Evolutionary conservation across 1,284 basidiomycete genomes (phyloP).

Genomic region (Marasmius tenuissimus): DNA sequence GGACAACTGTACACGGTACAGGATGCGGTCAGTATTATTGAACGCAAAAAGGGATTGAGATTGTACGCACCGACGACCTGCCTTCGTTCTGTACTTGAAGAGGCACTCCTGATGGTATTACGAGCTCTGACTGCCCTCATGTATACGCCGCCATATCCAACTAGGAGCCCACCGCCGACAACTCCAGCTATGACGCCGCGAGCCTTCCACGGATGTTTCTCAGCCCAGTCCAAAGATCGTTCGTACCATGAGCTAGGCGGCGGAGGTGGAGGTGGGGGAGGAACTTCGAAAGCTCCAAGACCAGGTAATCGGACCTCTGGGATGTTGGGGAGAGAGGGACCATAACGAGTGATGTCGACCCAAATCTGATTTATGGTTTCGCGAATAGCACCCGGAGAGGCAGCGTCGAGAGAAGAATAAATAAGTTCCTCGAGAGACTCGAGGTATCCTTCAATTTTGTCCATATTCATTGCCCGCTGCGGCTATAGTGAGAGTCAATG

Average conservation of each 20-base stretch:
- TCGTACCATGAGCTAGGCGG: constrained; percentile 47
- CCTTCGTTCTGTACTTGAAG: constrained; percentile 44
- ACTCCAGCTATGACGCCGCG: constrained; percentile 52
- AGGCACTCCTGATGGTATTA: constrained; percentile 28
- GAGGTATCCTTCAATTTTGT: constrained; percentile 72
- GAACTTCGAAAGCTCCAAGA: constrained; percentile 71
- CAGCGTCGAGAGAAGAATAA: constrained; percentile 55
- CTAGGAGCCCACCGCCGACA: constrained; percentile 59
- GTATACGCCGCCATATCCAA: constrained; percentile 48
- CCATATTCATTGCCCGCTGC: constrained; percentile 38
- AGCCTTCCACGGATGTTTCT: constrained; percentile 58
- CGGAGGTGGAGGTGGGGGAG: constrained; percentile 62
- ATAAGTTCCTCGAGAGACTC: constrained; percentile 66
- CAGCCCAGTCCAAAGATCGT: constrained; percentile 50
- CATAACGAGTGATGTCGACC: constrained; percentile 77
- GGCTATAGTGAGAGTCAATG: not conserved
- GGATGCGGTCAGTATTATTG: constrained; percentile 5
- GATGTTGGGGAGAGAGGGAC: constrained; percentile 66
- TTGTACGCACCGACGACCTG: constrained; percentile 67
- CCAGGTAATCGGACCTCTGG: constrained; percentile 63
- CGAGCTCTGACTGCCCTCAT: constrained; percentile 24
- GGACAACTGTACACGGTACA: constrained; percentile 52
- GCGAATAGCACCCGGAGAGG: constrained; percentile 58
- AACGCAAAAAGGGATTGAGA: not conserved
- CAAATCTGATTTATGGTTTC: constrained; percentile 70